Base-by-base conservation (phyloP, 2,329 filamentous ascomycete species). In the Boeremia exigua region DNA sequence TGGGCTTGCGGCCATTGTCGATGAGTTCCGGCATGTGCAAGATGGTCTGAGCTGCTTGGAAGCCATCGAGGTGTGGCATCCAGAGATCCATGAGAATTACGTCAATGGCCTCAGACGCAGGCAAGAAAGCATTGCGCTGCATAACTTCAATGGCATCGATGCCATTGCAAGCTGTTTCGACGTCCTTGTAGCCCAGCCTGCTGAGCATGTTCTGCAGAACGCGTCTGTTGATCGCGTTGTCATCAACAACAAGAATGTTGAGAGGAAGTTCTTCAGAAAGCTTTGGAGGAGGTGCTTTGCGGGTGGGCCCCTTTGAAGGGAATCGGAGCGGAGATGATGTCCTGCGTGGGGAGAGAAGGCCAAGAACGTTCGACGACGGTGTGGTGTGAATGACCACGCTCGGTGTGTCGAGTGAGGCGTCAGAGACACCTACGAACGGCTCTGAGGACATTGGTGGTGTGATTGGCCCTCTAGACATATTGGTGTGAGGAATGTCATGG, bases 41-140 rank as follows among this genome's bases (percentile, higher is more conserved):
- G 38, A 91, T 91, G 42, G 80, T 77, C 63, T 84, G 80, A 0
- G 88, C 85, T 2, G 88, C 88, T 67, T 90, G 84, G 61, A 89
- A 90, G 1, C 88, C 88, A 66, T 90, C 88, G 80, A 90, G 86
- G 60, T 86, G 79, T 0, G 88, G 88, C 87, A 91, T 91, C 88
- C 88, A 91, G 9, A 91, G 80, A 72, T 91, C 88, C 88, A 91
- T 91, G 38, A 90, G 75, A 23, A 91, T 80, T 2, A 88, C 81
- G 64, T 89, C 84, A 53, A 90, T 84, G 37, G 75, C 71, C 15
- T 69, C 60, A 27, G 61, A 67, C 27, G 60, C 47, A 51, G 68
- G 47, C 27, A 47, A 57, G 12, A 59, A 48, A 14, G 63, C 58
- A 25, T 76, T 71, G 44, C 79, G 78, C 48, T 77, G 72, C 79